Evolutionary conservation across 2,329 filamentous ascomycete species (phyloP), one percentile per base, ranked within the genome.

Genomic region (Ceratocystis diversiconidia): DNA sequence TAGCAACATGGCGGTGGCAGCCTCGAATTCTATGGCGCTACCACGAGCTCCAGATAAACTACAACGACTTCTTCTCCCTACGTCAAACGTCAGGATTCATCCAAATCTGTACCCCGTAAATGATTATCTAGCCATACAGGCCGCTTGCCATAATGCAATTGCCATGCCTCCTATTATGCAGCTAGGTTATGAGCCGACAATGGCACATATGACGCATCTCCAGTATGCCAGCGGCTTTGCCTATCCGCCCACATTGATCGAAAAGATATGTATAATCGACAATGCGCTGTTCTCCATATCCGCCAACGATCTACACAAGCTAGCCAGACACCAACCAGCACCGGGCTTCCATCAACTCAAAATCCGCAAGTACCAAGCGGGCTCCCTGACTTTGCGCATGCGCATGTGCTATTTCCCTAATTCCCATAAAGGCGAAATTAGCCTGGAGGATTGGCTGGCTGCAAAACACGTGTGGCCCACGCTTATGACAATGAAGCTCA

Each of bases 391-490:
- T 12, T 41, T 44, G 17, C 52, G 52, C 15, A 12, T 65, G 10
- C 63, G 63, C 22, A 60, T 65, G 63, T 65, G 63, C 25, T 61
- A 61, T 30, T n/a, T 65, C 7, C 63, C 63, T 3, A 44, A 15
- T 28, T 10, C 32, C 1, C 10, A 28, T 25, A 30, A 55, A n/a
- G 62, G 22, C 28, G 22, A 44, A 15, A 15, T 64, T 10, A 28
- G 30, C 10, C 30, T 64, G 50, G 8, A 22, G 5, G 36, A 59
- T 10, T 65, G 63, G 63, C 43, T 60, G 17, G 30, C 25, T 6
- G 19, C 44, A 44, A 60, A 60, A n/a, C 52, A 60, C 17, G 52
- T 46, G 25, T 65, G 63, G 63, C 32, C 63, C 5, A 25, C 50
- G 17, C 28, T 44, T 10, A n/a, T 65, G 1, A 50, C 63, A 2